Evolutionary conservation across 495 filamentous ascomycete genomes (phyloP).

Genomic region (Aspergillus indologenus): DNA sequence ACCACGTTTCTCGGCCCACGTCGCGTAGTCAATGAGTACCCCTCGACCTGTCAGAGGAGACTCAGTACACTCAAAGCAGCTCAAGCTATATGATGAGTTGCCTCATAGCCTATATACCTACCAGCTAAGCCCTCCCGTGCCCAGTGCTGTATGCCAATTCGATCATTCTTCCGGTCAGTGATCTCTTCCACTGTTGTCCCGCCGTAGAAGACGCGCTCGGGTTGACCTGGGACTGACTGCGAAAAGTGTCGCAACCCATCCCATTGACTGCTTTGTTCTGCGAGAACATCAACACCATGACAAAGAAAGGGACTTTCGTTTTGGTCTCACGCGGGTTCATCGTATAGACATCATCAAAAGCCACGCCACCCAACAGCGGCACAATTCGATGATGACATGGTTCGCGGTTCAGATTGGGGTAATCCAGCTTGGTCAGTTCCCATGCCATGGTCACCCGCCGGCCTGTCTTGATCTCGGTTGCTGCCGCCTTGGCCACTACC

Average conservation of each 20-base stretch:
- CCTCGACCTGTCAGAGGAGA: conserved; percentile 42
- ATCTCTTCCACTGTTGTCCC: conserved; percentile 46
- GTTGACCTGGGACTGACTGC: conserved; percentile 29
- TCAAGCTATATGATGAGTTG: background rate
- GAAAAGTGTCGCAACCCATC: conserved; percentile 61
- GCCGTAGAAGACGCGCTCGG: conserved; percentile 49
- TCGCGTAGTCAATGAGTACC: conserved; percentile 53
- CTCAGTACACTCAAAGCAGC: background rate
- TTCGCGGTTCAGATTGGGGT: conserved; percentile 41
- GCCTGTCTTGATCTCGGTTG: conserved; percentile 37
- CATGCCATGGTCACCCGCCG: conserved; percentile 41
- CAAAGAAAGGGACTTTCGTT: background rate
- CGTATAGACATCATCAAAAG: conserved; percentile 61
- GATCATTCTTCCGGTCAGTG: conserved; percentile 46
- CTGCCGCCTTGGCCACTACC: conserved; percentile 35
- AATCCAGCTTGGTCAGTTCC: conserved; percentile 46
- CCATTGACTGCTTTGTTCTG: conserved; percentile 67
- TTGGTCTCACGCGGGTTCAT: conserved; percentile 56
- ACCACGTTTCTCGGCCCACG: conserved; percentile 43
- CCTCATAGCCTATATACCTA: conserved; percentile 21
- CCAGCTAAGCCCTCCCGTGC: conserved; percentile 43
- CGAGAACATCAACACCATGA: background rate
- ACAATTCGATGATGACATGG: conserved; percentile 41
- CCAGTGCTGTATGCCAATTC: conserved; percentile 48
- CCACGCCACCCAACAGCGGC: conserved; percentile 39